Conservation (phyloP, 306 rosid species). For the Cotoneaster glaucophyllus region DNA sequence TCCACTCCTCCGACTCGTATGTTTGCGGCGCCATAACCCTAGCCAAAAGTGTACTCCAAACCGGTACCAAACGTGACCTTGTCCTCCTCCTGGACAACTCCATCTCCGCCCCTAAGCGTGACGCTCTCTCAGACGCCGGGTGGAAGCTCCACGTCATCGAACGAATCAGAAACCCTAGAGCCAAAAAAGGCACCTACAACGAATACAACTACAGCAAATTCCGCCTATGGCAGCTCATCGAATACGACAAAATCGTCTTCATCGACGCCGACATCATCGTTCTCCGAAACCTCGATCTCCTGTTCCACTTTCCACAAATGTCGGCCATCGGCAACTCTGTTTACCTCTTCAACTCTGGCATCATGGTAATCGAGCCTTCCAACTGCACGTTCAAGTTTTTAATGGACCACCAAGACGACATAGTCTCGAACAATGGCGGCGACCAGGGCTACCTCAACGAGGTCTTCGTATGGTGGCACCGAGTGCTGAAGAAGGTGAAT, state of each 20-base stretch:
- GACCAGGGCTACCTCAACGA: constrained; percentile 92
- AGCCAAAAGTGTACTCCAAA: constrained; percentile 62
- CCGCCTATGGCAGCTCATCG: constrained; percentile 82
- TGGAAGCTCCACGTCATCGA: constrained; percentile 62
- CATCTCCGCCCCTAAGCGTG: constrained; percentile 50
- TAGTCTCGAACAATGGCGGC: constrained; percentile 80
- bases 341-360: constrained; percentile 75
- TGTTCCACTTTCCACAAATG: constrained; percentile 81
- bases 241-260: constrained; percentile 65
- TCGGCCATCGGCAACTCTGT: constrained; percentile 74
- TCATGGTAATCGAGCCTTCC: constrained; percentile 89
- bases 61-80: constrained; percentile 77
- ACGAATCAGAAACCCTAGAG: constrained; percentile 71
- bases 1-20: constrained; percentile 66
- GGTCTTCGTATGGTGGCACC: constrained; percentile 94
- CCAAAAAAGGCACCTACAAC: constrained; percentile 52
- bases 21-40: constrained; percentile 85
- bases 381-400: constrained; percentile 61
- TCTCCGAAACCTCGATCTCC: constrained; percentile 66
- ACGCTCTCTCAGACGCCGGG: constrained; percentile 46
- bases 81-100: constrained; percentile 66
- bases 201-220: constrained; percentile 95
- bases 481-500: constrained; percentile 71
- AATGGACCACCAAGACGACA: constrained; percentile 42
- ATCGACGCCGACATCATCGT: constrained; percentile 80